Evolutionary conservation across 2,329 filamentous ascomycete genomes (phyloP).

Genomic region (Monilinia aucupariae): DNA sequence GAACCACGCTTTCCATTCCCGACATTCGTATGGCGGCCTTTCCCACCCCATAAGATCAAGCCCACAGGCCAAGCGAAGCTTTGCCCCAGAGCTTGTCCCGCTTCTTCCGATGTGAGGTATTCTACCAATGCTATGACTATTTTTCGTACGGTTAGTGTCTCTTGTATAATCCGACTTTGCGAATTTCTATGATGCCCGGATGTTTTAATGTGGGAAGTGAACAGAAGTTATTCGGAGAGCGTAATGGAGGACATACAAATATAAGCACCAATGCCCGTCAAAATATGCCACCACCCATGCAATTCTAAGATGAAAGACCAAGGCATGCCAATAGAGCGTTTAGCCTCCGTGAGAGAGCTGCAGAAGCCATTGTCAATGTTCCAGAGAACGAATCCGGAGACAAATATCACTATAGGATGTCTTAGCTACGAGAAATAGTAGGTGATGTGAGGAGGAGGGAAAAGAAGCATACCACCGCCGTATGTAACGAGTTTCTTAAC

Average conservation of each 20-base stretch:
- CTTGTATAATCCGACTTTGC: background rate
- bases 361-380: conserved; percentile 52
- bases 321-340: conserved; percentile 46
- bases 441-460: background rate
- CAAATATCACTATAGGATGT: conserved; percentile 33
- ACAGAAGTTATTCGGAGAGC: background rate
- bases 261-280: conserved; percentile 51
- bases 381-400: conserved; percentile 49
- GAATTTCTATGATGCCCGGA: background rate
- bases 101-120: conserved; percentile 35
- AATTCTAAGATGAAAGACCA: conserved; percentile 53
- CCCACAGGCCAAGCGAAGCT: conserved; percentile 33
- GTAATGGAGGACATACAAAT: conserved; percentile 27
- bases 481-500: conserved; percentile 27
- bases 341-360: conserved; percentile 41
- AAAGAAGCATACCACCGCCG: conserved; percentile 25
- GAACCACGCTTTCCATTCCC: conserved; percentile 7
- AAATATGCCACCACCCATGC: conserved; percentile 60
- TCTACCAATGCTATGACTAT: conserved; percentile 34
- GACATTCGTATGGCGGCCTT: background rate
- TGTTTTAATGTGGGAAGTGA: background rate
- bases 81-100: conserved; percentile 27
- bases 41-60: conserved; percentile 17
- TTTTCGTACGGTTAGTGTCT: conserved; percentile 16
- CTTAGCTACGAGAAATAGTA: background rate